Conservation (phyloP, 2,329 filamentous ascomycete genomes). For the Coniochaeta sp. region DNA sequence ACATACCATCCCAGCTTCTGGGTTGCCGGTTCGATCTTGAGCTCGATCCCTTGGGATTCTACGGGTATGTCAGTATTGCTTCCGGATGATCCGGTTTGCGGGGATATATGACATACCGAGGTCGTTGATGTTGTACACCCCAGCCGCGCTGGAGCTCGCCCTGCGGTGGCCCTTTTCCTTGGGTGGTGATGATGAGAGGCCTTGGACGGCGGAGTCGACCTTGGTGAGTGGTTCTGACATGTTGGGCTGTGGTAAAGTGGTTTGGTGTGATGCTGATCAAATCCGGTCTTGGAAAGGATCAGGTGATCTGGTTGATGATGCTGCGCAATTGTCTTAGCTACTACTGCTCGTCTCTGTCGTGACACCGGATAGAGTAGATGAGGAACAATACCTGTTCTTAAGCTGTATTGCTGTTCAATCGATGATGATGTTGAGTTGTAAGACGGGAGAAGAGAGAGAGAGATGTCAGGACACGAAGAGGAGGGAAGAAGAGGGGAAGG, state of each 20-base stretch:
- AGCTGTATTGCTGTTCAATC: background rate
- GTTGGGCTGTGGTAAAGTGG: slow-evolving; percentile 16
- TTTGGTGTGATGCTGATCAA: slow-evolving; percentile 10
- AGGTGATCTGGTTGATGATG: slow-evolving; percentile 2
- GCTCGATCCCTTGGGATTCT: slow-evolving; percentile 69
- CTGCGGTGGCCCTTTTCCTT: slow-evolving; percentile 63
- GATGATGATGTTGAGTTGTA: slow-evolving; percentile 4
- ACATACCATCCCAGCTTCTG: slow-evolving; percentile 79
- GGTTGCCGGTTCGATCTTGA: slow-evolving; percentile 73
- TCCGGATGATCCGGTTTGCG: slow-evolving; percentile 5
- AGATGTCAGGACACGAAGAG: slow-evolving; percentile 6
- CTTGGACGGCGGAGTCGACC: slow-evolving; percentile 86
- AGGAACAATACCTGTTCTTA: background rate
- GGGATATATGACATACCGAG: slow-evolving; percentile 56
- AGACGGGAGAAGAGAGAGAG: slow-evolving; percentile 12
- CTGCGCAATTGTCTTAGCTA: background rate
- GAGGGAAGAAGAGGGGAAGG: slow-evolving; percentile 8
- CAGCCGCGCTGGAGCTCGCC: slow-evolving; percentile 65
- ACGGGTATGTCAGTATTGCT: slow-evolving; percentile 12
- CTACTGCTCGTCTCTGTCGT: background rate
- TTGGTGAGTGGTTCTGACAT: slow-evolving; percentile 63
- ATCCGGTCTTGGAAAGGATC: slow-evolving; percentile 6
- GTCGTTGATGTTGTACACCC: slow-evolving; percentile 77
- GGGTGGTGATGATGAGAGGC: slow-evolving; percentile 60
- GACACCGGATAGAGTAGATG: background rate